Evolutionary conservation across 1,139 yeast genomes (phyloP).

Genomic region (Hemisphaericaspora subhashii): DNA sequence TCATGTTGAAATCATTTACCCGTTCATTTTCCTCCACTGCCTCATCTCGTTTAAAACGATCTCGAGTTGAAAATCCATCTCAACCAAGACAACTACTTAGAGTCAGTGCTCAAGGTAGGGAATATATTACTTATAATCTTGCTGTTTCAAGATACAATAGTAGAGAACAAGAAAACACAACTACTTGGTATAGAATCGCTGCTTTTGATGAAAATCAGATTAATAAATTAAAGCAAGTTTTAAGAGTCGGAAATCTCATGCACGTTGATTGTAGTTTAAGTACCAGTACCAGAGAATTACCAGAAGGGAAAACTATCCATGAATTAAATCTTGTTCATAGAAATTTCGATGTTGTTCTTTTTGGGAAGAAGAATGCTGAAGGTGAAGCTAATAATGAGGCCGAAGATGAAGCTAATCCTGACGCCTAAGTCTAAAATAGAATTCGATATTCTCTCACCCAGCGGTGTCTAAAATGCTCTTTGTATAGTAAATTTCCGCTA

Average conservation of each 20-base stretch:
- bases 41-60: too few species aligned
- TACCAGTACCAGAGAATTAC: constrained; percentile 23
- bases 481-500: too few species aligned
- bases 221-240: constrained; percentile 34
- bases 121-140: constrained; percentile 42
- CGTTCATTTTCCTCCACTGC: constrained; percentile 38
- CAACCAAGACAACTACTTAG: too few species aligned
- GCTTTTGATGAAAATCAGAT: constrained; percentile 42
- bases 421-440: too few species aligned
- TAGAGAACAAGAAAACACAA: constrained; percentile 26
- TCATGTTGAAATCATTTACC: constrained; percentile 30
- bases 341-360: constrained; percentile 39
- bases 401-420: not conserved
- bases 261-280: constrained; percentile 44
- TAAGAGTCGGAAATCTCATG: constrained; percentile 45
- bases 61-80: too few species aligned
- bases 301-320: constrained; percentile 27
- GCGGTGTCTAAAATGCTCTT: too few species aligned
- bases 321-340: constrained; percentile 37
- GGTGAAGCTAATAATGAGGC: constrained; percentile 4
- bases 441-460: too few species aligned
- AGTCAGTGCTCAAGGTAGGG: constrained; percentile 38
- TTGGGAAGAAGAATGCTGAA: constrained; percentile 28
- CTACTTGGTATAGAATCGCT: constrained; percentile 46
- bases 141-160: constrained; percentile 42